Percentiles rank a stretch among this genome's conserved stretches.
phyloP scores from a whole-genome alignment of 1,284 basidiomycete genomes.

The Ganoderma sinense region DNA sequence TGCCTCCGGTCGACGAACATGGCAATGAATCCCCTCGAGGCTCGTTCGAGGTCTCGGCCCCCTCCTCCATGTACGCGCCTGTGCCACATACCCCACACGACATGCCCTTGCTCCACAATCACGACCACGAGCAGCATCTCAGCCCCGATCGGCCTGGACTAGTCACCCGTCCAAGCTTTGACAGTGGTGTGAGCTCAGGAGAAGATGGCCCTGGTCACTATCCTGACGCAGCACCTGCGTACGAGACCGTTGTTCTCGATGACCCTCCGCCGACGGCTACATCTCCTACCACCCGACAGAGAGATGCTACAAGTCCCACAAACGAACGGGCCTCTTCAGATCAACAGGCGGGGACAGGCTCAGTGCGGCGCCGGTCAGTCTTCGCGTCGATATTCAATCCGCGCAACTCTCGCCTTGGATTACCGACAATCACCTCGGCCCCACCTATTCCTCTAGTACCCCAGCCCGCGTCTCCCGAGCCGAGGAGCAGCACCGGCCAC shows the following conservation, averaged over 20 bases:
- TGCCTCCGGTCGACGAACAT: slow-evolving; percentile 45
- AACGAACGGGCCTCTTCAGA: slow-evolving; percentile 17
- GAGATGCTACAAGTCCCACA: slow-evolving; percentile 3
- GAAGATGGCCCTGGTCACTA: slow-evolving; percentile 37
- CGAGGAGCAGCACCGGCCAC: slow-evolving; percentile 26
- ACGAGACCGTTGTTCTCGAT: slow-evolving; percentile 59
- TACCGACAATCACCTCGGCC: neutral
- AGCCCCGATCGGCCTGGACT: neutral
- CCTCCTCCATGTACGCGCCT: slow-evolving; percentile 30
- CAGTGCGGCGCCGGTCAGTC: slow-evolving; percentile 30
- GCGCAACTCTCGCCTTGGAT: slow-evolving; percentile 25
- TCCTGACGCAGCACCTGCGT: slow-evolving; percentile 69
- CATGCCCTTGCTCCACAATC: slow-evolving; percentile 34
- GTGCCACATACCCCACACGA: slow-evolving; percentile 34
- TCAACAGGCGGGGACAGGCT: slow-evolving; percentile 10
- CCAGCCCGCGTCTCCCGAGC: slow-evolving; percentile 17
- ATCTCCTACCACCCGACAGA: neutral
- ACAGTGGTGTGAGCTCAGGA: slow-evolving; percentile 33
- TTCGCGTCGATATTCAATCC: slow-evolving; percentile 38
- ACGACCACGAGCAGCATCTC: slow-evolving; percentile 24
- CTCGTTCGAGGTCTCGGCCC: slow-evolving; percentile 30
- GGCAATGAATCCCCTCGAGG: slow-evolving; percentile 33
- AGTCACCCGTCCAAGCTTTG: slow-evolving; percentile 34
- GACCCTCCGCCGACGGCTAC: slow-evolving; percentile 12
- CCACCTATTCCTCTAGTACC: slow-evolving; percentile 20